Percentiles rank a stretch among this genome's conserved stretches.
Conservation (phyloP, 2,329 filamentous ascomycete genomes). For the Aulographum hederae region DNA sequence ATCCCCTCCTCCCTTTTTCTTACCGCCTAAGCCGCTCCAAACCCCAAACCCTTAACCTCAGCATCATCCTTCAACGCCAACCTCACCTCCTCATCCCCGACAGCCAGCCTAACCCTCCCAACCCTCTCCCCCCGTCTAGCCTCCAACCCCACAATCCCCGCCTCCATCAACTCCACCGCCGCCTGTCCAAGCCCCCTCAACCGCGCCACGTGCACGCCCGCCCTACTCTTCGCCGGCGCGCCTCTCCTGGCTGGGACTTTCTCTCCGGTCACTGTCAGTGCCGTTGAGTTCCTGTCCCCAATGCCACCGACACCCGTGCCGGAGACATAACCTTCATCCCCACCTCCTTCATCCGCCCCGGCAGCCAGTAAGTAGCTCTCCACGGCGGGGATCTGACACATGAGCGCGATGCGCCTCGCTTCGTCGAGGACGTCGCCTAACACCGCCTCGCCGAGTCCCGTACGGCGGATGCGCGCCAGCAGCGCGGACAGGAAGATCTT, state of each 20-base stretch:
- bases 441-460: slow-evolving; percentile 71
- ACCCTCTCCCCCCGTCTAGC: slow-evolving; percentile 60
- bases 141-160: slow-evolving; percentile 76
- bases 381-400: slow-evolving; percentile 42
- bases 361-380: slow-evolving; percentile 36
- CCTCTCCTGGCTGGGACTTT: slow-evolving; percentile 15
- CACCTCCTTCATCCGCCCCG: slow-evolving; percentile 7
- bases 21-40: too few species aligned
- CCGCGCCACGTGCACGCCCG: slow-evolving; percentile 20
- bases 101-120: slow-evolving; percentile 67
- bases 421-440: slow-evolving; percentile 85
- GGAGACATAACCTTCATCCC: slow-evolving; percentile 11
- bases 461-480: slow-evolving; percentile 59
- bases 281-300: slow-evolving; percentile 13
- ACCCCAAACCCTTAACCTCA: slow-evolving; percentile 65
- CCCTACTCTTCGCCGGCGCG: slow-evolving; percentile 12
- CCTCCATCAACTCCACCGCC: slow-evolving; percentile 67
- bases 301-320: slow-evolving; percentile 13
- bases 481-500: slow-evolving; percentile 79
- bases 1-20: too few species aligned
- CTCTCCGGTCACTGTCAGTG: slow-evolving; percentile 8
- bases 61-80: slow-evolving; percentile 76
- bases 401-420: slow-evolving; percentile 47
- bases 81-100: slow-evolving; percentile 81
- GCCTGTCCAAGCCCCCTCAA: slow-evolving; percentile 48